A percentile compares a stretch with the other conserved stretches of the same genome.
phyloP scores from a whole-genome alignment of 345 rosid genomes.

The Lenwebbia sp. region DNA sequence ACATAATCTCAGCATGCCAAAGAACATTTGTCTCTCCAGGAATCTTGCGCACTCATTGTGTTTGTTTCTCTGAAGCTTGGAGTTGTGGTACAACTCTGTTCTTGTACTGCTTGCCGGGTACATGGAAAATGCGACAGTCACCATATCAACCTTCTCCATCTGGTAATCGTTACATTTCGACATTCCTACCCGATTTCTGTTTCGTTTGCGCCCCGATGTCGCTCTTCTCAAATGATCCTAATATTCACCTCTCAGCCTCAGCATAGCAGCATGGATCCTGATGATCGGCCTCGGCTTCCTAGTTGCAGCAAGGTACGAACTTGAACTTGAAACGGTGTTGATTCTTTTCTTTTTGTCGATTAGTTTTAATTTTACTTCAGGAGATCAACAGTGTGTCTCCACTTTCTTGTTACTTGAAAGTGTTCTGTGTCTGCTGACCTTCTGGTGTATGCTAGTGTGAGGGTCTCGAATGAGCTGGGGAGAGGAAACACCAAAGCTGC shows the following conservation, averaged over 20 bases:
- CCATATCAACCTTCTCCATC: slow-evolving; percentile 13
- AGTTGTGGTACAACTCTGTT: slow-evolving; percentile 17
- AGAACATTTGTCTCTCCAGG: neutral
- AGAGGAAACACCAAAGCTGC: slow-evolving; percentile 14
- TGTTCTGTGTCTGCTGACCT: neutral
- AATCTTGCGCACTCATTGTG: neutral
- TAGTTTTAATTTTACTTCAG: neutral
- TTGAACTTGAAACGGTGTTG: neutral
- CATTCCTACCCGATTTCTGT: neutral
- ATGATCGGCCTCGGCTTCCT: slow-evolving; percentile 19
- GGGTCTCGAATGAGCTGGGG: slow-evolving; percentile 16
- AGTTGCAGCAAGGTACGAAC: slow-evolving; percentile 8
- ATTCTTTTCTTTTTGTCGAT: neutral
- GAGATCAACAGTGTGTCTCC: neutral
- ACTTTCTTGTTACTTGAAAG: neutral
- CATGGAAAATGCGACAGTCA: slow-evolving; percentile 11
- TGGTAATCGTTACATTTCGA: slow-evolving; percentile 1
- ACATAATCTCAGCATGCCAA: neutral
- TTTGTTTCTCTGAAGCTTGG: slow-evolving; percentile 6
- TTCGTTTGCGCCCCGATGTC: neutral
- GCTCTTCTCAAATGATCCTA: neutral
- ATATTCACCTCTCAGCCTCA: slow-evolving; percentile 7
- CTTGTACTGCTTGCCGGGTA: slow-evolving; percentile 18
- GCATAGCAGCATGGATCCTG: slow-evolving; percentile 11
- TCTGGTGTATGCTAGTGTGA: slow-evolving; percentile 1